A percentile compares a stretch with the other conserved stretches of the same genome.
Evolutionary conservation across 306 rosid species (phyloP).

Genomic region (Hippophae tibetana): DNA sequence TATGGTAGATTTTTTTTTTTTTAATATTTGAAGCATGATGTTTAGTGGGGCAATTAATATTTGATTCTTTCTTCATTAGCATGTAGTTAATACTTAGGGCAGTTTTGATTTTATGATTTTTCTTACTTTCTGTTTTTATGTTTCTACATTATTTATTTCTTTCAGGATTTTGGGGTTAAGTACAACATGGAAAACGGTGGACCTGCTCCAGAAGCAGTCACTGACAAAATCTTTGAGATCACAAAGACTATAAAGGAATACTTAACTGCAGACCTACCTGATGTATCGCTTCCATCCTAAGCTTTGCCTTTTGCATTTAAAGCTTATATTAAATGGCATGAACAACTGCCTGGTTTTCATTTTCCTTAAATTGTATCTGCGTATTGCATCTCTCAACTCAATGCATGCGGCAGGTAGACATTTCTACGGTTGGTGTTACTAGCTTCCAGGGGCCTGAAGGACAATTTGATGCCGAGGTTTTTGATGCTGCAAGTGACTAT

Average conservation of each 20-base stretch:
- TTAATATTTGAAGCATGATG: no score
- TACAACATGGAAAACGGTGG: slow-evolving; percentile 99
- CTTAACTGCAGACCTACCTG: slow-evolving; percentile 74
- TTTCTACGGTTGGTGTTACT: slow-evolving; percentile 46
- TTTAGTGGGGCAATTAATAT: no score
- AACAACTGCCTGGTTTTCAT: not conserved
- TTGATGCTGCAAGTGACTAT: slow-evolving; percentile 90
- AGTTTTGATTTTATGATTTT: no score
- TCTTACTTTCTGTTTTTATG: slow-evolving; percentile 5
- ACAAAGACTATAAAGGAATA: slow-evolving; percentile 82
- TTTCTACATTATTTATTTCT: slow-evolving; percentile 17
- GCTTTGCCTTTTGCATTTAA: not conserved
- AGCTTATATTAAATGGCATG: slow-evolving; percentile 1
- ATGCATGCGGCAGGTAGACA: slow-evolving; percentile 60
- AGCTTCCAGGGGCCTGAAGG: slow-evolving; percentile 85
- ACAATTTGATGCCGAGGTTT: slow-evolving; percentile 91
- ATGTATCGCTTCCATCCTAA: slow-evolving; percentile 37
- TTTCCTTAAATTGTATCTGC: slow-evolving; percentile 17
- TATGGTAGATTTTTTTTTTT: no score
- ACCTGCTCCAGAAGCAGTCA: slow-evolving; percentile 95
- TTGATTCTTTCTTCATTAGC: no score
- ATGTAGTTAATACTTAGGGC: not conserved
- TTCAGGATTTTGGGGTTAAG: slow-evolving; percentile 96
- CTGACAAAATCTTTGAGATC: slow-evolving; percentile 73
- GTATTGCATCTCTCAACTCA: slow-evolving; percentile 12